Conservation (phyloP, 2,329 filamentous ascomycete species). For the Dothistroma septosporum region DNA sequence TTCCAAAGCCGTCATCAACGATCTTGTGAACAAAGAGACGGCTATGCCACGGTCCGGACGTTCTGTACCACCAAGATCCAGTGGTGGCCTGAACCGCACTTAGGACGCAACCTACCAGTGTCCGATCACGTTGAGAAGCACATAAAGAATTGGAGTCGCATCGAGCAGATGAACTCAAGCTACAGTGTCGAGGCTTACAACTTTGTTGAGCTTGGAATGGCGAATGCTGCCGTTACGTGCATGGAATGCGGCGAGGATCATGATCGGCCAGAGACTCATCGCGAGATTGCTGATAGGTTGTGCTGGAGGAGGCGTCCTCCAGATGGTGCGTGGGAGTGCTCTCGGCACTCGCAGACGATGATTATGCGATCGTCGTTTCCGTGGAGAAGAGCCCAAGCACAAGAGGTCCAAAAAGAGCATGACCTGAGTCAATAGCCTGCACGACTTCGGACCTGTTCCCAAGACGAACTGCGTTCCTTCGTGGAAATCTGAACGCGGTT, state of each 20-base stretch:
- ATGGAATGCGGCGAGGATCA: background rate
- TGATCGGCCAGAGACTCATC: background rate
- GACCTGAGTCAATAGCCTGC: background rate
- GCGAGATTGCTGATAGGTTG: background rate
- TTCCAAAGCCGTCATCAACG: background rate
- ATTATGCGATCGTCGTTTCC: background rate
- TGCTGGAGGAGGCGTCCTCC: background rate
- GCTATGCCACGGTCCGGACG: background rate
- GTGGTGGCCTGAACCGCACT: background rate
- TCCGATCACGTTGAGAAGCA: background rate
- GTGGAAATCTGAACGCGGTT: background rate
- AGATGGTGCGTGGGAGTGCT: background rate
- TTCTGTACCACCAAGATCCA: background rate
- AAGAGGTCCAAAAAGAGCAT: background rate
- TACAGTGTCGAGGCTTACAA: background rate
- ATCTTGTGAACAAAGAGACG: background rate
- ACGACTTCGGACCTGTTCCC: background rate
- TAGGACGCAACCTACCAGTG: background rate
- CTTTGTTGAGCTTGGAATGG: background rate
- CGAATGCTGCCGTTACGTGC: background rate
- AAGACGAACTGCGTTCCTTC: too few species aligned
- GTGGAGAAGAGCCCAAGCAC: background rate
- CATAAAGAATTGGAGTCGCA: background rate
- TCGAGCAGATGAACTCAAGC: background rate
- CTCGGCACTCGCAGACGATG: background rate